Percentiles rank a stretch among this genome's conserved stretches.
phyloP scores from a whole-genome alignment of 208 protist genomes.

The Kentomonas sorsogonicus region DNA sequence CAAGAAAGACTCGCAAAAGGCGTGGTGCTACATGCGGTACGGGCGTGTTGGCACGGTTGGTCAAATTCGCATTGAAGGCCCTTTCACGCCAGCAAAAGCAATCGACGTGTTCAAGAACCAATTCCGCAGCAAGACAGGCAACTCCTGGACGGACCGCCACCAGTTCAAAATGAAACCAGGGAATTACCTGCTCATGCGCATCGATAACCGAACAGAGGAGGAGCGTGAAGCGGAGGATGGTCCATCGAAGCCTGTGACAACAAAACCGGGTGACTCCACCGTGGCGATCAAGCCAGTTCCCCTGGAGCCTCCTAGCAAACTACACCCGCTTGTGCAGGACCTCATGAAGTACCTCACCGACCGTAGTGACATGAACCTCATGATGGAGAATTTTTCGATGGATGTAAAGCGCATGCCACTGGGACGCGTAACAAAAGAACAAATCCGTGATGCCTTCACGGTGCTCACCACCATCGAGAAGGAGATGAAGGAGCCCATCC shows the following conservation, averaged over 20 bases:
- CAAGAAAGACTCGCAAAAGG: conserved; percentile 27
- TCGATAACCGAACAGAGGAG: conserved; percentile 65
- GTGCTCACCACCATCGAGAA: conserved; percentile 49
- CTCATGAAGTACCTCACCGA: conserved; percentile 64
- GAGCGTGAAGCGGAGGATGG: no score
- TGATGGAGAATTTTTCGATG: conserved; percentile 67
- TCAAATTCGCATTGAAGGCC: conserved; percentile 35
- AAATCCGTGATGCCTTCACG: conserved; percentile 51
- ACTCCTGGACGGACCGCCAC: conserved; percentile 28
- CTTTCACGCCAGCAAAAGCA: conserved; percentile 17
- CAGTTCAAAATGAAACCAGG: conserved; percentile 45
- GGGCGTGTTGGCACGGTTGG: conserved; percentile 71
- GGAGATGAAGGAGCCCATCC: conserved; percentile 42
- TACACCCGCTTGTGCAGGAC: conserved; percentile 35
- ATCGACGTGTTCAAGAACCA: conserved; percentile 32
- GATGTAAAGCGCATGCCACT: conserved; percentile 78
- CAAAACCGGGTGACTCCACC: no score
- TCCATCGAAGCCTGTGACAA: no score
- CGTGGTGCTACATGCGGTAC: conserved; percentile 70
- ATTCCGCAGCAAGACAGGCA: conserved; percentile 62
- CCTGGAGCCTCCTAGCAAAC: conserved; percentile 19
- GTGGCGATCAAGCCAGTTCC: conserved; percentile 8
- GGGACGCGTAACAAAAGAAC: conserved; percentile 74
- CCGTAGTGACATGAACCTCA: conserved; percentile 41
- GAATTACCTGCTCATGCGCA: conserved; percentile 74